Evolutionary conservation across 2,329 filamentous ascomycete genomes (phyloP).

Genomic region (Fusarium penzigii): DNA sequence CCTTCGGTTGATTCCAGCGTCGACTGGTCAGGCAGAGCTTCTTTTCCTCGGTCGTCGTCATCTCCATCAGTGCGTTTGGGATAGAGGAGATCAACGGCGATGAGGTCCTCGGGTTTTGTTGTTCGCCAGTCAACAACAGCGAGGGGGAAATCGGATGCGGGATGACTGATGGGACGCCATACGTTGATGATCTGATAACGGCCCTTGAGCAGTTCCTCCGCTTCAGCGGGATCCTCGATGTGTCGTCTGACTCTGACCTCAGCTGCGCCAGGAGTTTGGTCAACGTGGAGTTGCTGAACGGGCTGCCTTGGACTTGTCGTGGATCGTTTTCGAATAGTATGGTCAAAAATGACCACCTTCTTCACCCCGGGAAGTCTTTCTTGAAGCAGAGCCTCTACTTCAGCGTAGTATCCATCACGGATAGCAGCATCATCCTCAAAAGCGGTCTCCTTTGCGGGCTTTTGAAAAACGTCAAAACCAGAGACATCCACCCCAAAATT

Average conservation of each 20-base stretch:
- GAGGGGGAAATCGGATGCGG: conserved; percentile 25
- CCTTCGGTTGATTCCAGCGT: conserved; percentile 20
- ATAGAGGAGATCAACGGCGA: conserved; percentile 26
- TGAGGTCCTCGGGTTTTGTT: conserved; percentile 24
- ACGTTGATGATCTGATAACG: conserved; percentile 58
- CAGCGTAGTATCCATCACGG: conserved; percentile 58
- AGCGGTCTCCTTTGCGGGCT: conserved; percentile 47
- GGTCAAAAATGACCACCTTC: conserved; percentile 70
- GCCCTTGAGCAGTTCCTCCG: conserved; percentile 35
- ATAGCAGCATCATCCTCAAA: conserved; percentile 60
- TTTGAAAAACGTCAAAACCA: conserved; percentile 27
- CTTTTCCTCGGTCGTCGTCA: conserved; percentile 28
- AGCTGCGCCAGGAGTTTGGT: conserved; percentile 67
- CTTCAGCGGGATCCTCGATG: conserved; percentile 47
- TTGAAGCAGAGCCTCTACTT: conserved; percentile 59
- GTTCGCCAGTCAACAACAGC: conserved; percentile 27
- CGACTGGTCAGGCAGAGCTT: conserved; percentile 15
- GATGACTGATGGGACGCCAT: conserved; percentile 34
- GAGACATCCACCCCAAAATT: conserved; percentile 26
- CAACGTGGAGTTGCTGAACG: conserved; percentile 70
- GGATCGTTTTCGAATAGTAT: conserved; percentile 63
- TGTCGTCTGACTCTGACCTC: conserved; percentile 63
- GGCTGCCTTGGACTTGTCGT: conserved; percentile 61
- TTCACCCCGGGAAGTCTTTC: conserved; percentile 55
- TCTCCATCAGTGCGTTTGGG: conserved; percentile 21